Base-by-base conservation (phyloP, 768 basidiomycete species). In the Daedalea quercina region DNA sequence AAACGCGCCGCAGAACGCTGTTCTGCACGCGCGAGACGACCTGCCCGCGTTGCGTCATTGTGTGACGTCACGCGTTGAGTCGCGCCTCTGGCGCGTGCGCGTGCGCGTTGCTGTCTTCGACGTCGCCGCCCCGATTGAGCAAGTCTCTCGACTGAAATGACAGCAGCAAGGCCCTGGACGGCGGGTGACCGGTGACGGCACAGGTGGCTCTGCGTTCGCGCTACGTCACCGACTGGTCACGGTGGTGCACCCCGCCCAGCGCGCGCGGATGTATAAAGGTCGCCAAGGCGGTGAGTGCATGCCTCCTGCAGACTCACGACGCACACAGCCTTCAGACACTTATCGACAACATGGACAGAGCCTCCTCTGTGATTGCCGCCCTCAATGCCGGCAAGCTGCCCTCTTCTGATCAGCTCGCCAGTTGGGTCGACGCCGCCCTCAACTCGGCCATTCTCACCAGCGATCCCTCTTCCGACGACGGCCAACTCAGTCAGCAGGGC, bases 361-460 rank as follows among this genome's bases (percentile, higher is more conserved):
- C 76, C 45, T 72, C 82, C 17, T 81, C 82, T 34, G 60, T 87
- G 23, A 63, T 84, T 52, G 87, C 83, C 44, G 87, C 87, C 8
- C 67, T 88, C 59, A 76, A 81, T 56, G 84, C 85, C 17, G 84
- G 84, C 20, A 89, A 89, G 62, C 69, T 87, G 3, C 87, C 87
- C 17, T 74, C 73, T 1, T 81, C 85, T 11, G 65, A 76, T 25
- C 87, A 89, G 61, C 57, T 79, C 35, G 73, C 73, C 54, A 61
- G 62, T 0, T 73, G 76, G 60, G 73, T 85, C 57, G 78, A 85
- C 61, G 81, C 75, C 73, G 60, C 80, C 44, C 77, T 80, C 37
- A 61, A 72, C 12, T 71, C 78, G 33, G 70, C 75, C 9, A 68
- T 84, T 53, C 65, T 79, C 8, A 70, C 74, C 37, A 66, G 74